These are phyloP conservation scores for Boletus reticulatus DNA, from an alignment of 768 basidiomycete species.

Conservation along the genomic window DNA sequence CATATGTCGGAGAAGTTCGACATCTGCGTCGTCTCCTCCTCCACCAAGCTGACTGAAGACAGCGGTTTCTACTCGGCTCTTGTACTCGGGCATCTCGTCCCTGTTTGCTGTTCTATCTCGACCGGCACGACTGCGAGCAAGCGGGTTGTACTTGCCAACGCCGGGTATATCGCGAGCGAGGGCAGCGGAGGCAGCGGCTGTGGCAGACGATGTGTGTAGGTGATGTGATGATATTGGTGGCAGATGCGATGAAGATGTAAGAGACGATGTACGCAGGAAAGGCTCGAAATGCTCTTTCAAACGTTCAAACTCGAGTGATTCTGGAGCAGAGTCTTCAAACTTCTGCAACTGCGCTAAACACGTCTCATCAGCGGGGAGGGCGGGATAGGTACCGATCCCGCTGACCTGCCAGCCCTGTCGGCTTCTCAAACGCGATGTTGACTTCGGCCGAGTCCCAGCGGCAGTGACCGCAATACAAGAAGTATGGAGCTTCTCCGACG, in stretches of 20 bases:
- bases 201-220: slow-evolving; percentile 76
- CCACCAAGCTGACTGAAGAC: slow-evolving; percentile 50
- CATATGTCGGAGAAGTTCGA: slow-evolving; percentile 65
- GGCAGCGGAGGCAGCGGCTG: slow-evolving; percentile 86
- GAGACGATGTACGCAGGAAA: slow-evolving; percentile 80
- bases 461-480: slow-evolving; percentile 89
- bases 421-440: slow-evolving; percentile 93
- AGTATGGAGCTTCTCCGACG: slow-evolving; percentile 85
- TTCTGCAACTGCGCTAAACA: slow-evolving; percentile 83
- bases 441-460: slow-evolving; percentile 94
- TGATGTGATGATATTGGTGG: slow-evolving; percentile 59
- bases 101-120: slow-evolving; percentile 67
- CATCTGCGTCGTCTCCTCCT: slow-evolving; percentile 67
- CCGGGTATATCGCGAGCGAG: slow-evolving; percentile 87
- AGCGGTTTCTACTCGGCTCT: slow-evolving; percentile 64
- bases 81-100: slow-evolving; percentile 78
- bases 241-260: slow-evolving; percentile 62
- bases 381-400: not conserved
- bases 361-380: slow-evolving; percentile 1
- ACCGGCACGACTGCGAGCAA: slow-evolving; percentile 43
- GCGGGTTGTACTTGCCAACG: slow-evolving; percentile 74
- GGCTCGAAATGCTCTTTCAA: slow-evolving; percentile 98
- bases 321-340: slow-evolving; percentile 81
- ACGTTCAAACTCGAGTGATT: slow-evolving; percentile 86
- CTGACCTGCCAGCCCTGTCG: slow-evolving; percentile 90